Percentiles rank a stretch among this genome's conserved stretches.
Evolutionary conservation across 106 monocot species (phyloP).

Genomic region (Acanthochlamys bracteata): DNA sequence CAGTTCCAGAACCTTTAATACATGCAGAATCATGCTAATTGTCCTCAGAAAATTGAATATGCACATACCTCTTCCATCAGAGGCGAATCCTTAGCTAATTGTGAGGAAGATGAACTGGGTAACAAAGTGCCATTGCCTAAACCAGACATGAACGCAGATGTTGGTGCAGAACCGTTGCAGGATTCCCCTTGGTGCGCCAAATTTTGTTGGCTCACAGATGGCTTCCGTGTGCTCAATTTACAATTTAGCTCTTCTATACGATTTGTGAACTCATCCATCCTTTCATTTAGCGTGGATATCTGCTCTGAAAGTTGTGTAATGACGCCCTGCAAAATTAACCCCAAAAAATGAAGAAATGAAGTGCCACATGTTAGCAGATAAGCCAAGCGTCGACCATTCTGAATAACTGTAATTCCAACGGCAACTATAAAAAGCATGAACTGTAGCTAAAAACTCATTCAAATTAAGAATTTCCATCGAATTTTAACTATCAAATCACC

Average conservation of each 20-base stretch:
- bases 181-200: constrained; percentile 38
- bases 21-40: not conserved
- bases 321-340: constrained; percentile 30
- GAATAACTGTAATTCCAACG: no score
- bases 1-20: not conserved
- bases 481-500: constrained; percentile 15
- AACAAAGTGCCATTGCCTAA: constrained; percentile 70
- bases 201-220: constrained; percentile 63
- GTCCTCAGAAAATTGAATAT: not conserved
- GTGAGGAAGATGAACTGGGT: constrained; percentile 62
- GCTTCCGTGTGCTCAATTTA: constrained; percentile 39
- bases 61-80: constrained; percentile 78
- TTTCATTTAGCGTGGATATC: constrained; percentile 78
- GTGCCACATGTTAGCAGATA: no score
- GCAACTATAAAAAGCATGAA: no score
- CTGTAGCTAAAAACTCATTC: no score
- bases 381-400: no score
- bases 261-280: constrained; percentile 75
- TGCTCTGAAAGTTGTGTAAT: constrained; percentile 77
- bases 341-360: not conserved
- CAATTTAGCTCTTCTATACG: constrained; percentile 72
- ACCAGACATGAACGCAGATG: constrained; percentile 56
- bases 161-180: constrained; percentile 59
- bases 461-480: no score
- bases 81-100: constrained; percentile 61